Evolutionary conservation across 768 basidiomycete genomes (phyloP).

Genomic region (Mycena haematopus): DNA sequence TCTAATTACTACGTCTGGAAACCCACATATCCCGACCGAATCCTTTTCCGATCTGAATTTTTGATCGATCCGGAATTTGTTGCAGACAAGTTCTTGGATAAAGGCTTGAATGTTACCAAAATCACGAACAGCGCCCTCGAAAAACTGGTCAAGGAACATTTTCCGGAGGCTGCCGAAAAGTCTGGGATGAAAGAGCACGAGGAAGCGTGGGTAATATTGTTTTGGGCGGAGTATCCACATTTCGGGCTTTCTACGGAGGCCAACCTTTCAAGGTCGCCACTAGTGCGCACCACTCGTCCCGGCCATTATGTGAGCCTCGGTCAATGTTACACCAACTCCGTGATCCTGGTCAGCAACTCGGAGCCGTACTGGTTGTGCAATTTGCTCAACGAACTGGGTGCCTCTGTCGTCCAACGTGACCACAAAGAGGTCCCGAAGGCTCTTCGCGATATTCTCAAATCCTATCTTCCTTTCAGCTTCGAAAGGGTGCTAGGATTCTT

Average conservation of each 20-base stretch:
- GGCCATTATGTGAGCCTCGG: constrained; percentile 41
- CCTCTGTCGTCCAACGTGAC: constrained; percentile 33
- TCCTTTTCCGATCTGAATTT: constrained; percentile 32
- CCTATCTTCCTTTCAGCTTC: constrained; percentile 27
- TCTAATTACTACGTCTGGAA: constrained; percentile 38
- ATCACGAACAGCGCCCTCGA: constrained; percentile 30
- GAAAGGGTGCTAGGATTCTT: constrained; percentile 32
- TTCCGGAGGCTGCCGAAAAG: constrained; percentile 16
- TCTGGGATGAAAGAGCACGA: constrained; percentile 13
- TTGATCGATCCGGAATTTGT: constrained; percentile 40
- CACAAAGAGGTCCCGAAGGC: constrained; percentile 28
- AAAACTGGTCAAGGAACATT: constrained; percentile 27
- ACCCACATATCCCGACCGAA: constrained; percentile 22
- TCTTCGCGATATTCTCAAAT: constrained; percentile 31
- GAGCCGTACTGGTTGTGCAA: constrained; percentile 28
- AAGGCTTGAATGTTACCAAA: constrained; percentile 35
- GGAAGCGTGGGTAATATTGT: constrained; percentile 38
- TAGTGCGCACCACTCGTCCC: constrained; percentile 40
- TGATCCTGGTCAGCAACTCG: constrained; percentile 34
- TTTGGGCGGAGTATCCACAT: constrained; percentile 41
- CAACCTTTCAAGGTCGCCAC: constrained; percentile 34
- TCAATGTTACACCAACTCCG: constrained; percentile 34
- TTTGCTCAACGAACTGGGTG: constrained; percentile 33
- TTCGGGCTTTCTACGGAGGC: constrained; percentile 28
- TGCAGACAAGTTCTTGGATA: constrained; percentile 27